Percentiles rank a stretch among this genome's conserved stretches.
Evolutionary conservation across 2,329 filamentous ascomycete genomes (phyloP).

Genomic region (Colletotrichum sojae): DNA sequence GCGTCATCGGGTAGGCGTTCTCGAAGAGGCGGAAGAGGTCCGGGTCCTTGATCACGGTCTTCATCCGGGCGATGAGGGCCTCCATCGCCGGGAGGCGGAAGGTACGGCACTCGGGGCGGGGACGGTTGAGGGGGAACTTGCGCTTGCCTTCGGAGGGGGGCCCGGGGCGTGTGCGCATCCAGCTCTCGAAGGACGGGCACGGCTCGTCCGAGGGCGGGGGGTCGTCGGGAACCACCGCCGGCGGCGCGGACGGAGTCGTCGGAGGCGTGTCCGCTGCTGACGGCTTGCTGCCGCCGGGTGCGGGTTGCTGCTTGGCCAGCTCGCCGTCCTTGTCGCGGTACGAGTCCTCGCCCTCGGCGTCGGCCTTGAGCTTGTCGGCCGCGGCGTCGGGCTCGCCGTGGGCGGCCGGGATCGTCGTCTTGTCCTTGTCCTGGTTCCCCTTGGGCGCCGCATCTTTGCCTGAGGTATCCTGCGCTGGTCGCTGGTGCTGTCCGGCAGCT

Average conservation of each 20-base stretch:
- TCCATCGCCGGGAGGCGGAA: constrained; percentile 86
- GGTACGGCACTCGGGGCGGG: constrained; percentile 81
- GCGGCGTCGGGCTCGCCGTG: constrained; percentile 29
- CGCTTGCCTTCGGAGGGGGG: constrained; percentile 76
- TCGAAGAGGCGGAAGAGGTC: constrained; percentile 86
- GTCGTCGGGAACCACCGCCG: not conserved
- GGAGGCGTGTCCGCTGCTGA: constrained; percentile 6
- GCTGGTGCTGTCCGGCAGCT: not conserved
- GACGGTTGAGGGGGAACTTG: constrained; percentile 84
- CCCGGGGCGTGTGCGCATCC: constrained; percentile 36
- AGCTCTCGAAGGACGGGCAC: constrained; percentile 27
- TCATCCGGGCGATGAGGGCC: constrained; percentile 70
- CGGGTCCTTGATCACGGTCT: constrained; percentile 57
- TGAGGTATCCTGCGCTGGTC: not conserved
- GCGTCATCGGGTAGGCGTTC: constrained; percentile 86
- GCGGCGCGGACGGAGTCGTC: not conserved
- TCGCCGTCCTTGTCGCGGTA: constrained; percentile 38
- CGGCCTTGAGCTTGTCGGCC: constrained; percentile 28
- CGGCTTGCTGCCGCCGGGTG: not conserved
- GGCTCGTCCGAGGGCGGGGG: constrained; percentile 3
- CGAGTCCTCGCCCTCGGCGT: constrained; percentile 30
- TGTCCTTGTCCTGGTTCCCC: constrained; percentile 27
- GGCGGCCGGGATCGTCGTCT: not conserved
- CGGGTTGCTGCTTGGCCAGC: constrained; percentile 12
- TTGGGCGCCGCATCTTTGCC: not conserved